phyloP scores from a whole-genome alignment of 441 rosid species.

The Metrosideros polymorpha region DNA sequence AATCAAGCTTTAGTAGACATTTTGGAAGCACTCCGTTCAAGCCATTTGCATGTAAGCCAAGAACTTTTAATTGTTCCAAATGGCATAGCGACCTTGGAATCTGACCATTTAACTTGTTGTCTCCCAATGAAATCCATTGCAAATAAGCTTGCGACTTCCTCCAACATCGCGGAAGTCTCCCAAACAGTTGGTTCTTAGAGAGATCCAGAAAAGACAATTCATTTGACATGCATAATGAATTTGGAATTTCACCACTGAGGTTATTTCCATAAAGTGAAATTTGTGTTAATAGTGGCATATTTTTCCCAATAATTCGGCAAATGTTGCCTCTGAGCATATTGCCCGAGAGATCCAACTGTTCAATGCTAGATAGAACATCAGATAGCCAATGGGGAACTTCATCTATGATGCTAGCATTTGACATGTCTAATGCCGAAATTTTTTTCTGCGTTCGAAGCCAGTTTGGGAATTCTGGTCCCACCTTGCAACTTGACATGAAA shows the following conservation, averaged over 20 bases:
- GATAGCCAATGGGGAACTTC: not conserved
- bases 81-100: not conserved
- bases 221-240: not conserved
- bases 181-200: not conserved
- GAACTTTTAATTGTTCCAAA: not conserved
- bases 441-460: not conserved
- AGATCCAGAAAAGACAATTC: not conserved
- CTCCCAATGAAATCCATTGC: not conserved
- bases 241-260: not conserved
- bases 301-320: not conserved
- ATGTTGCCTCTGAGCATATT: fast-evolving
- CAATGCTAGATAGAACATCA: not conserved
- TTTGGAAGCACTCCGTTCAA: not conserved
- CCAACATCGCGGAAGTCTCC: not conserved
- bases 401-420: not conserved
- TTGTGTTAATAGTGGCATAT: not conserved
- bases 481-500: not conserved
- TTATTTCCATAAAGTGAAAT: not conserved
- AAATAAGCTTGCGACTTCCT: not conserved
- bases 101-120: not conserved
- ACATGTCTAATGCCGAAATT: not conserved
- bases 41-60: not conserved
- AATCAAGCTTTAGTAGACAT: not conserved
- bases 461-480: not conserved
- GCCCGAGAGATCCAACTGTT: fast-evolving